Evolutionary conservation across 345 rosid genomes (phyloP).

Genomic region (Brassica juncea): DNA sequence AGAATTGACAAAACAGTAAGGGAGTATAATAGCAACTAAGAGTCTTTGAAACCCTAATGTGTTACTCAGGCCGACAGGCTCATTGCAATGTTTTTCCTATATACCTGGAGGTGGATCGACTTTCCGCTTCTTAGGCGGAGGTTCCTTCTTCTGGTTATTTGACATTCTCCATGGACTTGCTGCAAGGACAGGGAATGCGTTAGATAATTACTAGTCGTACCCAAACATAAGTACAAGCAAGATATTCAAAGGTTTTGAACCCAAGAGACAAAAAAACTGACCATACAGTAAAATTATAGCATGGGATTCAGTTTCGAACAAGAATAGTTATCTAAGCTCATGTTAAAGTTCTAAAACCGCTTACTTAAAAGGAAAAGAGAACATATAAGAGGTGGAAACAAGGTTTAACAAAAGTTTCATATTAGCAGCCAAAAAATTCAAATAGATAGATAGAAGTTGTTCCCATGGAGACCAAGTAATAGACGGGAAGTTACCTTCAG

Average conservation of each 20-base stretch:
- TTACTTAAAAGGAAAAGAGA: constrained; percentile 12
- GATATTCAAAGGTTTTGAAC: constrained; percentile 13
- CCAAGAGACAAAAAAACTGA: constrained; percentile 23
- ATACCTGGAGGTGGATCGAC: constrained; percentile 81
- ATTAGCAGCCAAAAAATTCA: constrained; percentile 6
- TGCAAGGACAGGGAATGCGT: constrained; percentile 44
- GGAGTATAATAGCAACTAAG: constrained; percentile 14
- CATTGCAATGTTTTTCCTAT: constrained; percentile 9
- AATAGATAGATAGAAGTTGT: constrained; percentile 16
- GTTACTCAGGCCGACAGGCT: constrained; percentile 7
- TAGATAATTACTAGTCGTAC: constrained; percentile 15
- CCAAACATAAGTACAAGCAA: constrained; percentile 11
- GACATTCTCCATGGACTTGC: constrained; percentile 70
- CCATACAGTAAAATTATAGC: constrained; percentile 19
- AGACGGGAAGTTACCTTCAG: constrained; percentile 62
- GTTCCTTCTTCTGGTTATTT: constrained; percentile 72
- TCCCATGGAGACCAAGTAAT: background rate
- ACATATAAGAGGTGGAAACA: constrained; percentile 11
- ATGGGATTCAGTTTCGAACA: constrained; percentile 28
- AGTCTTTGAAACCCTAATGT: constrained; percentile 28
- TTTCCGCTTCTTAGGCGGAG: constrained; percentile 75
- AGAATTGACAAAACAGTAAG: constrained; percentile 4
- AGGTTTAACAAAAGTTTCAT: constrained; percentile 16
- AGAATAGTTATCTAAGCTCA: background rate
- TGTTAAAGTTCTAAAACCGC: constrained; percentile 11